These are phyloP conservation scores for Smallanthus sonchifolius DNA, from an alignment of 129 eudicot genomes.

Conservation along the genomic window DNA sequence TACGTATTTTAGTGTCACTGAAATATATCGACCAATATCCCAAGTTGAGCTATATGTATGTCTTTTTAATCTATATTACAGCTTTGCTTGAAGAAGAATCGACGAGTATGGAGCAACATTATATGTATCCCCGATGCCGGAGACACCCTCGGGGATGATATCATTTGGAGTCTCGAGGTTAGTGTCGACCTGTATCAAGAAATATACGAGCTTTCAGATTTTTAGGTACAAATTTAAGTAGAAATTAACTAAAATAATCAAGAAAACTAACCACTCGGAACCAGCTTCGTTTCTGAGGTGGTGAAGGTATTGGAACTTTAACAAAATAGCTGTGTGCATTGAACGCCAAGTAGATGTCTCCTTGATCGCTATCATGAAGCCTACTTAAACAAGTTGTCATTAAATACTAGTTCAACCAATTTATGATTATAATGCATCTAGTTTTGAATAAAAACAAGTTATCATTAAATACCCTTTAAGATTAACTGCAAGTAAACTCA, in stretches of 20 bases:
- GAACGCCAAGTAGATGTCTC: conserved; percentile 82
- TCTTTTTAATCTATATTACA: background rate
- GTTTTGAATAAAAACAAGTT: background rate
- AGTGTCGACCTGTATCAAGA: conserved; percentile 71
- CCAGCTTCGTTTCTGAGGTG: conserved; percentile 61
- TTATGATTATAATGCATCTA: background rate
- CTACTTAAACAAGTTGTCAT: conserved; percentile 33
- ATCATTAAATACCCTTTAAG: background rate
- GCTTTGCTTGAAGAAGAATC: conserved; percentile 79
- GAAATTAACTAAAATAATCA: background rate
- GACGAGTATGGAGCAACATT: conserved; percentile 85
- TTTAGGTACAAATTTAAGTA: background rate
- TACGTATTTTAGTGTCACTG: too few relatives aligned
- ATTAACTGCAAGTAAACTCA: conserved; percentile 6
- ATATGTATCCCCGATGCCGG: conserved; percentile 49
- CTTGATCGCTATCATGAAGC: conserved; percentile 73
- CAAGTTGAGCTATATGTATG: background rate
- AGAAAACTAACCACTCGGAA: conserved; percentile 73
- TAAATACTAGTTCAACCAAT: background rate
- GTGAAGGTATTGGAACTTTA: conserved; percentile 61
- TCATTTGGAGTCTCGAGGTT: conserved; percentile 79
- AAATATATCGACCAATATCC: background rate
- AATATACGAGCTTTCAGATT: background rate
- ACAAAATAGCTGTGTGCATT: conserved; percentile 88
- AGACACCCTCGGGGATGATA: conserved; percentile 58